Base-by-base conservation (phyloP, 768 basidiomycete species). In the Mrakia gelida region DNA sequence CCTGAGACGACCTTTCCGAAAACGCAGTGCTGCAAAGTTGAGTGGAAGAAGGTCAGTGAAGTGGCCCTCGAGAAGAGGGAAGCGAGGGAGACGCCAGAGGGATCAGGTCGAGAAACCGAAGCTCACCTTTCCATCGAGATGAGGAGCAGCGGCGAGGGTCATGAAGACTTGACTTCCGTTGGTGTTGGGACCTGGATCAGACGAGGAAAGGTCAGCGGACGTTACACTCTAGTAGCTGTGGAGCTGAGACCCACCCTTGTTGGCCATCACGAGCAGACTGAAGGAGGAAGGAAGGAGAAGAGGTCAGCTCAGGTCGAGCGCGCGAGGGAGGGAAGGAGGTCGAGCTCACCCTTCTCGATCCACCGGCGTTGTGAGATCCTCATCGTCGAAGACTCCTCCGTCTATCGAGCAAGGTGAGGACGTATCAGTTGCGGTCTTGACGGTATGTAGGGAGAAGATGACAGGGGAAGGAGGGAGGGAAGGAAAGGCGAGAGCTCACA, bases 201-300 rank as follows among this genome's bases (percentile, higher is more conserved):
- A 52, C 2, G 18, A 21, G 3, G 4, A 52, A 13, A 2, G 18
- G 18, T 52, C 49, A 52, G 49, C 18, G 3, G 2, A 1, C 11
- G 15, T 10, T 21, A 52, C 4, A 1, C 16, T 52, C 45, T 45
- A 11, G 45, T 21, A 2, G 49, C 21, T 18, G 49, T 1, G 21
- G 45, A 52, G 15, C 18, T 5, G 15, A 2, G 49, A 52, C 49
- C 3, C 18, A 52, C 49, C 85, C 75, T 83, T 79, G 73, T 96
- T 96, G 15, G 94, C 94, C 94, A 95, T 96, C 81, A 92, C 93
- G 16, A 96, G 86, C 38, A 95, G 63, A 13, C 74, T 73, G 43
- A 15, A 56, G 56, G 28, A 49, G 28, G 28, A 30, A 56, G 5
- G 28, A 65, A 41, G 28, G 21, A 74, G 2, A 26, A 2, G 23